phyloP scores from a whole-genome alignment of 2,329 filamentous ascomycete genomes.

The Talaromyces sp. region DNA sequence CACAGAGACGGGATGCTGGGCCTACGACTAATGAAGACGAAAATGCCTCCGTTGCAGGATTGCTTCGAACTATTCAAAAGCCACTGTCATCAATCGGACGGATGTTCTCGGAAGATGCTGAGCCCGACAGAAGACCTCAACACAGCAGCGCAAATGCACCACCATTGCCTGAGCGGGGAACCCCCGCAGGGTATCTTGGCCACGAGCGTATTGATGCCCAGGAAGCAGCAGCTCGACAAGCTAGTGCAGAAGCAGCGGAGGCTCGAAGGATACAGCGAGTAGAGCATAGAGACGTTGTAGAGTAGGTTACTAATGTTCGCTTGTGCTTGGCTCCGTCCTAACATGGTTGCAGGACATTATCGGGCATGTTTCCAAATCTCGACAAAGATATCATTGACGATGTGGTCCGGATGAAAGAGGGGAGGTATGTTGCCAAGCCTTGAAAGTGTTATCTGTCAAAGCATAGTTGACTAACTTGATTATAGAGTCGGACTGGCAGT shows the following conservation, averaged over 20 bases:
- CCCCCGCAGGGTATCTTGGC: conserved; percentile 38
- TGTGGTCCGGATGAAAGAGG: conserved; percentile 92
- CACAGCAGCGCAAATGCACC: conserved; percentile 22
- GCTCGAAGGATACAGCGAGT: conserved; percentile 75
- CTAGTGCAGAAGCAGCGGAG: conserved; percentile 83
- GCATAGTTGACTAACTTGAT: conserved; percentile 20
- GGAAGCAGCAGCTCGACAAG: conserved; percentile 84
- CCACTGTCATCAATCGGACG: conserved; percentile 88
- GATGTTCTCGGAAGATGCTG: conserved; percentile 76
- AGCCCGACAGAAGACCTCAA: conserved; percentile 42
- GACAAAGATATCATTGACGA: conserved; percentile 94
- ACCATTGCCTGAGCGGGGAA: conserved; percentile 49
- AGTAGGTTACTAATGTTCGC: conserved; percentile 44
- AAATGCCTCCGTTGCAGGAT: conserved; percentile 73
- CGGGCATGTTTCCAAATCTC: conserved; percentile 94
- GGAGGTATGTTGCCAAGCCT: conserved; percentile 60
- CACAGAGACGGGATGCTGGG: conserved; percentile 31
- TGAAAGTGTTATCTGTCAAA: not conserved
- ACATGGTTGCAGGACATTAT: conserved; percentile 58
- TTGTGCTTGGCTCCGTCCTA: not conserved
- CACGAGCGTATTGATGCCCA: conserved; percentile 62
- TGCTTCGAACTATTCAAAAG: conserved; percentile 85
- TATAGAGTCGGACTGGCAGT: conserved; percentile 76
- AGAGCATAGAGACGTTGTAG: conserved; percentile 87
- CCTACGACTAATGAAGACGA: conserved; percentile 58